A percentile compares a stretch with the other conserved stretches of the same genome.
Conservation (phyloP, 345 rosid genomes). For the Citrus inodora region DNA sequence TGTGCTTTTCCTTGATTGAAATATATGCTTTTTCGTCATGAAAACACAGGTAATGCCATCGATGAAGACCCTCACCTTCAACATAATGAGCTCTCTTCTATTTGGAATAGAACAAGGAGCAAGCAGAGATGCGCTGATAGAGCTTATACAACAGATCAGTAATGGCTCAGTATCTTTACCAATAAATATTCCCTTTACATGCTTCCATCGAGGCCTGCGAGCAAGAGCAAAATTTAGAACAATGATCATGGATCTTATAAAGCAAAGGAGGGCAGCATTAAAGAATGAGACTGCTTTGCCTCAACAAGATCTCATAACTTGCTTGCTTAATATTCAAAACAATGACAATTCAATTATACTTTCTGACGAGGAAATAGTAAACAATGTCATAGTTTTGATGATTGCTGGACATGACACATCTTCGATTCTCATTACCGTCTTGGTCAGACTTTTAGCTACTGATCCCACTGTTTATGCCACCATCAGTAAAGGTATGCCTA, state of each 20-base stretch:
- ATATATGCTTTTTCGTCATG: not conserved
- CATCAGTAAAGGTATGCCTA: constrained; percentile 15
- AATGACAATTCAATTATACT: not conserved
- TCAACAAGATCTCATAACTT: constrained; percentile 22
- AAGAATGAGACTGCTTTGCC: constrained; percentile 1
- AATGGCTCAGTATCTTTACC: constrained; percentile 26
- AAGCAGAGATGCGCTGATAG: constrained; percentile 5
- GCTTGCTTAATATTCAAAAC: constrained; percentile 9
- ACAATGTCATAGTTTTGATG: constrained; percentile 12
- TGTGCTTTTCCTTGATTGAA: not conserved
- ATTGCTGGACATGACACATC: constrained; percentile 31
- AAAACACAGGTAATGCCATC: constrained; percentile 24
- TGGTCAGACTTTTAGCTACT: constrained; percentile 17
- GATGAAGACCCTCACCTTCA: constrained; percentile 40
- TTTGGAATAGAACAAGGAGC: constrained; percentile 30
- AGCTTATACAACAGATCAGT: constrained; percentile 13
- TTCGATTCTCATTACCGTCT: constrained; percentile 22
- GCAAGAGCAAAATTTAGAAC: not conserved
- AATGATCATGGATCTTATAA: not conserved
- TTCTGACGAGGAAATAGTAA: constrained; percentile 21
- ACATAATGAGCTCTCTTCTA: constrained; percentile 25
- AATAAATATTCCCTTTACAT: constrained; percentile 25
- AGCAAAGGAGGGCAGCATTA: constrained; percentile 9
- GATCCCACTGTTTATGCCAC: constrained; percentile 14
- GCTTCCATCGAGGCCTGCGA: constrained; percentile 14